These are phyloP conservation scores for Eurotiales sp. DNA, from an alignment of 2,329 filamentous ascomycete genomes.

Conservation along the genomic window DNA sequence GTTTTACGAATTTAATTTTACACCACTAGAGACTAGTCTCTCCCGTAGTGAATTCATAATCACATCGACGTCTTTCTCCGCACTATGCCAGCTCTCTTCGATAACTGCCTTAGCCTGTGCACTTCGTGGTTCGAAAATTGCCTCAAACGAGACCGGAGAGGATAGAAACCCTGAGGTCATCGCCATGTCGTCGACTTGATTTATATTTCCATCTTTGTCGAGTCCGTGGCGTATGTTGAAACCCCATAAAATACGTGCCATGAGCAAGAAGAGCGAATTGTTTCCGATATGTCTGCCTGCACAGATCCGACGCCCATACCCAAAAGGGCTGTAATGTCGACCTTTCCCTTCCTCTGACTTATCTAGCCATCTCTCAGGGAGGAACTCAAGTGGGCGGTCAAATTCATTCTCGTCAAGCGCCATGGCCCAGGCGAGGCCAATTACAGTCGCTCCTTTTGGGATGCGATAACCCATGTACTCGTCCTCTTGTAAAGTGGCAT, in stretches of 20 bases:
- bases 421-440: slow-evolving; percentile 43
- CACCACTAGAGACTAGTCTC: too few relatives aligned
- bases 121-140: slow-evolving; percentile 24
- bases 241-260: slow-evolving; percentile 53
- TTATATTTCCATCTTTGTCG: slow-evolving; percentile 21
- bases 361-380: slow-evolving; percentile 36
- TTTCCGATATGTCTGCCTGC: slow-evolving; percentile 29
- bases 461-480: slow-evolving; percentile 47
- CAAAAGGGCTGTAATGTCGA: slow-evolving; percentile 51
- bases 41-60: slow-evolving; percentile 19
- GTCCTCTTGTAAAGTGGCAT: slow-evolving; percentile 46
- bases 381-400: slow-evolving; percentile 23
- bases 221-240: slow-evolving; percentile 19
- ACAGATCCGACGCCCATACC: slow-evolving; percentile 53
- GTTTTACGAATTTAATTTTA: too few relatives aligned
- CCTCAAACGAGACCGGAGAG: slow-evolving; percentile 24
- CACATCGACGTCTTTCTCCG: slow-evolving; percentile 19
- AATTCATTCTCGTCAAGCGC: slow-evolving; percentile 38
- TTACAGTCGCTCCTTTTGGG: slow-evolving; percentile 45
- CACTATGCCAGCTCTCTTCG: slow-evolving; percentile 18
- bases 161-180: slow-evolving; percentile 23
- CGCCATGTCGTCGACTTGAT: slow-evolving; percentile 21
- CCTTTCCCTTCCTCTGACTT: slow-evolving; percentile 46
- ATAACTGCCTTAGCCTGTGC: slow-evolving; percentile 19
- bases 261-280: slow-evolving; percentile 49